Evolutionary conservation across 805 yeast species (phyloP).

Genomic region (Diddensiella caesifluorescens): DNA sequence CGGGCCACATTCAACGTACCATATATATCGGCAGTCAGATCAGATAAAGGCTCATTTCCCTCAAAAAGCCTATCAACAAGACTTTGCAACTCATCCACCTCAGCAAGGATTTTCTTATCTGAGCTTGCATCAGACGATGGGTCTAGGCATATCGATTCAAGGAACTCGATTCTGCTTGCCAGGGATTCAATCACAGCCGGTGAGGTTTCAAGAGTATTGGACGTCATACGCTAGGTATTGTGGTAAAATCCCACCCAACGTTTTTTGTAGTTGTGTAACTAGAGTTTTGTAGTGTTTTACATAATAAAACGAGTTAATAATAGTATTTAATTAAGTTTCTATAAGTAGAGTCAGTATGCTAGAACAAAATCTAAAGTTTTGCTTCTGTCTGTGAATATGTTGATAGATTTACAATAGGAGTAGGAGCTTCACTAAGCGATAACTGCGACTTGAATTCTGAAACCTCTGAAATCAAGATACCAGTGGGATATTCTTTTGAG

Average conservation of each 20-base stretch:
- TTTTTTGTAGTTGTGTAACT: too few species aligned
- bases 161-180: conserved; percentile 4
- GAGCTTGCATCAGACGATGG: not conserved
- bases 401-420: conserved; percentile 38
- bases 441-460: conserved; percentile 53
- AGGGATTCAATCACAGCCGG: conserved; percentile 2
- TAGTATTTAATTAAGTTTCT: too few species aligned
- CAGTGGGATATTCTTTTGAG: conserved; percentile 39
- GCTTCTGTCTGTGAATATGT: conserved; percentile 25
- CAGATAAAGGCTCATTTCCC: conserved; percentile 5
- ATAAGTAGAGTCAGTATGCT: too few species aligned
- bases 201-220: conserved; percentile 1
- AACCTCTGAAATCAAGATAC: conserved; percentile 40
- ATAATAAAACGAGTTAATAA: too few species aligned
- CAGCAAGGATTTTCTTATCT: conserved; percentile 3
- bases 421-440: conserved; percentile 56
- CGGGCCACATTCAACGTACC: conserved; percentile 5
- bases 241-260: too few species aligned
- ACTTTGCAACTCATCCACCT: conserved; percentile 9
- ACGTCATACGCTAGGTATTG: too few species aligned
- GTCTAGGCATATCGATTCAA: conserved; percentile 2
- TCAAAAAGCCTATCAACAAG: conserved; percentile 7
- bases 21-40: conserved; percentile 2
- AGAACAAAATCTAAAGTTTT: conserved; percentile 23
- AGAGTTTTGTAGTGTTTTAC: too few species aligned